These are phyloP conservation scores for Dactylellina haptotyla DNA, from an alignment of 2,329 filamentous ascomycete genomes.

Conservation along the genomic window DNA sequence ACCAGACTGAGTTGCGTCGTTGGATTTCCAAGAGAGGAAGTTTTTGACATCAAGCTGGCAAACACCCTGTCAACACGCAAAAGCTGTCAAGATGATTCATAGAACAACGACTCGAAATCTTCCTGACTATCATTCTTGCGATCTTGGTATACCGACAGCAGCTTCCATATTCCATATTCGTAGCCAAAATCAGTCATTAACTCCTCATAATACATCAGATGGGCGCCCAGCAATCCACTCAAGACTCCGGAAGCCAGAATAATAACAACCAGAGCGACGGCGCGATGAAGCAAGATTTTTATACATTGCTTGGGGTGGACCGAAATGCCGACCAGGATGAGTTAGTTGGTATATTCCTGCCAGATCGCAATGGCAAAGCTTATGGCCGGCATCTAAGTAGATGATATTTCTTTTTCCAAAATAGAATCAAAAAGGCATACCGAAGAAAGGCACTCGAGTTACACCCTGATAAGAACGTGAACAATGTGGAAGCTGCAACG, in stretches of 20 bases:
- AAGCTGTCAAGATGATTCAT: conserved; percentile 14
- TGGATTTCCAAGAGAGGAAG: conserved; percentile 14
- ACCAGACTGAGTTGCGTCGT: not conserved
- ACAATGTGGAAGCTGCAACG: conserved; percentile 84
- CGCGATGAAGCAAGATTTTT: conserved; percentile 50
- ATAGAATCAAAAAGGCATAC: conserved; percentile 91
- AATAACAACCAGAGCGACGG: not conserved
- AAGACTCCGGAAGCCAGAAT: conserved; percentile 3
- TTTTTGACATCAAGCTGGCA: conserved; percentile 5
- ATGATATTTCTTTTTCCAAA: not conserved
- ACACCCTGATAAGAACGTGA: conserved; percentile 92
- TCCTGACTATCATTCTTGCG: not conserved
- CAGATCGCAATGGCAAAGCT: not conserved
- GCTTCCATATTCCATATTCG: not conserved
- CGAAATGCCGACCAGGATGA: conserved; percentile 48
- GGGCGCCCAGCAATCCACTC: conserved; percentile 32
- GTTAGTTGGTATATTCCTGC: conserved; percentile 42
- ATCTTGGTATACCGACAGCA: not conserved
- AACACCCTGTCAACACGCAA: not conserved
- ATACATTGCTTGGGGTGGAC: conserved; percentile 34
- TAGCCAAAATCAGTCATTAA: not conserved
- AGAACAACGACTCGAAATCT: not conserved
- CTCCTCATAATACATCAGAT: conserved; percentile 14
- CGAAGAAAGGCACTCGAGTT: conserved; percentile 88
- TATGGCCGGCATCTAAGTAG: not conserved